A percentile compares a stretch with the other conserved stretches of the same genome.
These are phyloP conservation scores for Tephrocybe sp. DNA, from an alignment of 768 basidiomycete species.

Conservation along the genomic window DNA sequence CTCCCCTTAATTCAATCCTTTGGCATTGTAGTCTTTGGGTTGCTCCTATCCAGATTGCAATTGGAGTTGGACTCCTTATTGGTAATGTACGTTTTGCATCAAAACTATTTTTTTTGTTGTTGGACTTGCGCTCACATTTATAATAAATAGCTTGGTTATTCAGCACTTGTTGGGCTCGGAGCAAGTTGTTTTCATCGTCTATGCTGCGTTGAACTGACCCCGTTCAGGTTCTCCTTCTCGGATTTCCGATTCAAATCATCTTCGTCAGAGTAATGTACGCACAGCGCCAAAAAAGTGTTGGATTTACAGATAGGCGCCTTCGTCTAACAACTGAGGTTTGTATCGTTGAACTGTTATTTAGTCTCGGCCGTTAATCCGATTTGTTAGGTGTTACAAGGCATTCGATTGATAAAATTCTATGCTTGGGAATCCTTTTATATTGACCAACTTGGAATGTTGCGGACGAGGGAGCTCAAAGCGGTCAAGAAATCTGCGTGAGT, in stretches of 20 bases:
- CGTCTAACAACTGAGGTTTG: conserved; percentile 47
- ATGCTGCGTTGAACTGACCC: conserved; percentile 4
- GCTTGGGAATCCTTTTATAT: conserved; percentile 55
- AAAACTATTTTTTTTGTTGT: not conserved
- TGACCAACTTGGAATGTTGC: conserved; percentile 34
- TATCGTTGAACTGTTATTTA: not conserved
- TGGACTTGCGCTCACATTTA: not conserved
- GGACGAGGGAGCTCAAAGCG: conserved; percentile 35
- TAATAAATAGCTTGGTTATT: conserved; percentile 42
- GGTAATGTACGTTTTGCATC: conserved; percentile 31
- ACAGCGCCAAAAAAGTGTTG: conserved; percentile 43
- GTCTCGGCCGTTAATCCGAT: not conserved
- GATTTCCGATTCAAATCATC: conserved; percentile 44
- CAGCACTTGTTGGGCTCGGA: conserved; percentile 51
- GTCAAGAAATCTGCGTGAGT: conserved; percentile 36
- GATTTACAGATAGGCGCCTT: conserved; percentile 52
- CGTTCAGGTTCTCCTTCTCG: conserved; percentile 43
- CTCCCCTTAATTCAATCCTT: not conserved
- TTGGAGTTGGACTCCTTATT: conserved; percentile 49
- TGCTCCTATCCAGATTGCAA: conserved; percentile 38
- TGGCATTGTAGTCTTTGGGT: conserved; percentile 26
- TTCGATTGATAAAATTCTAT: conserved; percentile 62
- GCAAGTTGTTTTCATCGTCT: conserved; percentile 22
- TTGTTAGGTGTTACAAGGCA: conserved; percentile 55
- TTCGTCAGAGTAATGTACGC: conserved; percentile 40